These are phyloP conservation scores for Curvularia verruculosa DNA, from an alignment of 2,329 filamentous ascomycete genomes.

Conservation along the genomic window DNA sequence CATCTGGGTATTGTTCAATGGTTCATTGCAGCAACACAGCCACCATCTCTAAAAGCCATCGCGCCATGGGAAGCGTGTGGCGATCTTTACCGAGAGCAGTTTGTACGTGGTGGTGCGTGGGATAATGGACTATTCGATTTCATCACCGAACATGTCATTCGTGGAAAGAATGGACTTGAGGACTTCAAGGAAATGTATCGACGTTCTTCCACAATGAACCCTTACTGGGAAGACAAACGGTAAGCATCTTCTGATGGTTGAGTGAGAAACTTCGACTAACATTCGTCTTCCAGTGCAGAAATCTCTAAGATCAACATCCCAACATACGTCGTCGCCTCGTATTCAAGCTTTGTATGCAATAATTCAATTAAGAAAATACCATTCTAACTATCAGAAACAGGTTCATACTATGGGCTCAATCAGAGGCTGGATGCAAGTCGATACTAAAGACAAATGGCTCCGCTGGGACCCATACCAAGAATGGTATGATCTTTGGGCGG, in stretches of 20 bases:
- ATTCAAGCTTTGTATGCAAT: conserved; percentile 14
- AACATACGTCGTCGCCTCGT: conserved; percentile 21
- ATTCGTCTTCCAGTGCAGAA: not conserved
- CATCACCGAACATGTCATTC: conserved; percentile 28
- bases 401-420: conserved; percentile 26
- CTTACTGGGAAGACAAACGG: conserved; percentile 23
- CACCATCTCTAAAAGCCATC: conserved; percentile 52
- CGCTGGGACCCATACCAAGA: conserved; percentile 23
- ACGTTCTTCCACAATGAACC: conserved; percentile 16
- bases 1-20: conserved; percentile 50
- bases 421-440: conserved; percentile 16
- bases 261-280: not conserved
- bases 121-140: conserved; percentile 13
- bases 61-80: conserved; percentile 57
- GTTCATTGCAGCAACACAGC: conserved; percentile 52
- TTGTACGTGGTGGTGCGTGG: conserved; percentile 21
- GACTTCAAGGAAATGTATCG: conserved; percentile 20
- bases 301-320: conserved; percentile 23
- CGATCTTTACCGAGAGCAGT: conserved; percentile 22
- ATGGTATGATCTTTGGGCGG: conserved; percentile 27
- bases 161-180: conserved; percentile 21
- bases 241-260: not conserved
- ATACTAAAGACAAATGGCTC: conserved; percentile 24
- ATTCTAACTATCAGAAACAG: not conserved
- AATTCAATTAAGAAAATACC: not conserved